These are phyloP conservation scores for Tylopilus sp. DNA, from an alignment of 768 basidiomycete genomes.

Conservation along the genomic window DNA sequence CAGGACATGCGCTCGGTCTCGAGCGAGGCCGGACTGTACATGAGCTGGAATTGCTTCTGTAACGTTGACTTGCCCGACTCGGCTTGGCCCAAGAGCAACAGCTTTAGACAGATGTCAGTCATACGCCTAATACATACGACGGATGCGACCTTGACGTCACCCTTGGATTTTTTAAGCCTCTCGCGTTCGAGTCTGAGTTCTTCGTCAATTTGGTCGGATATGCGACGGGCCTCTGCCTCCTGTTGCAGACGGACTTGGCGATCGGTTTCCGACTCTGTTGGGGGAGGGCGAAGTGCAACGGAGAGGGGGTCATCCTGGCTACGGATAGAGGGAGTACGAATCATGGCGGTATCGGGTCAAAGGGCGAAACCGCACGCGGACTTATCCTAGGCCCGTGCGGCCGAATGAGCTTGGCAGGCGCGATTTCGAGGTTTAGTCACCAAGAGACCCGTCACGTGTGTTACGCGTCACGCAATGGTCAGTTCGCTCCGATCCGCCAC, in stretches of 20 bases:
- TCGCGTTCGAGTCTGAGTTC: constrained; percentile 70
- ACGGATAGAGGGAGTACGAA: constrained; percentile 70
- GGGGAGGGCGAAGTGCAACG: constrained; percentile 60
- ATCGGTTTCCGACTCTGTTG: constrained; percentile 62
- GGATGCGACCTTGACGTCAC: constrained; percentile 66
- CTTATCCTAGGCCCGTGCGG: not conserved
- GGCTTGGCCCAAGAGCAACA: constrained; percentile 74
- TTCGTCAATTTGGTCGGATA: constrained; percentile 82
- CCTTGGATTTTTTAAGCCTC: constrained; percentile 57
- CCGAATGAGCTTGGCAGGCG: not conserved
- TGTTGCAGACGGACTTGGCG: constrained; percentile 54
- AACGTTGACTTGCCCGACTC: constrained; percentile 78
- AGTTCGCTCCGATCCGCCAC: constrained; percentile 21
- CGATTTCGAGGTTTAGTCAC: not conserved
- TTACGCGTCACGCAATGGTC: constrained; percentile 32
- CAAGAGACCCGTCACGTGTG: constrained; percentile 16
- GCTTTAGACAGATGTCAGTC: constrained; percentile 36
- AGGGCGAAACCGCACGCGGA: constrained; percentile 13
- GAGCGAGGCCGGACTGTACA: constrained; percentile 70
- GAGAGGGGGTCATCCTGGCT: constrained; percentile 76
- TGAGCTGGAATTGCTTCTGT: constrained; percentile 77
- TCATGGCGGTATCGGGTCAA: constrained; percentile 39
- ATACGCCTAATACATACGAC: not conserved
- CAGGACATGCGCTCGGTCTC: constrained; percentile 69
- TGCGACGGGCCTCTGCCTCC: constrained; percentile 71